These are phyloP conservation scores for Sugiyamaella boreocaroliniensis DNA, from an alignment of 805 yeast species.

Conservation along the genomic window DNA sequence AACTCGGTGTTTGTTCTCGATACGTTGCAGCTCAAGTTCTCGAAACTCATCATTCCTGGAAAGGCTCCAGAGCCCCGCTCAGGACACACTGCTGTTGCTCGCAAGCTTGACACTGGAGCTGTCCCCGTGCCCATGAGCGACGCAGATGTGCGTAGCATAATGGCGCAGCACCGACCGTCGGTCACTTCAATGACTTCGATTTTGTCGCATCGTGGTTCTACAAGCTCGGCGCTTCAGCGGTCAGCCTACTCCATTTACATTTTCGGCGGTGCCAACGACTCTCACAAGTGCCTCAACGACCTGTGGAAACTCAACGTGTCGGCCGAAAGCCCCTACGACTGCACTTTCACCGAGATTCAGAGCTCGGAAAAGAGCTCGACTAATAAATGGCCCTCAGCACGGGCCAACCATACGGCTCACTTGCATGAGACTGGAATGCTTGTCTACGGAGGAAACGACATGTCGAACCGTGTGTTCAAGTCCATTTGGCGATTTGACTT, in stretches of 20 bases:
- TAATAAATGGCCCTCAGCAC: slow-evolving; percentile 16
- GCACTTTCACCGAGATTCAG: slow-evolving; percentile 12
- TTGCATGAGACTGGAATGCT: slow-evolving; percentile 11
- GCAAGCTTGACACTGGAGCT: not conserved
- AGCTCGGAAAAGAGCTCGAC: slow-evolving; percentile 15
- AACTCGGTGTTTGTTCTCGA: slow-evolving; percentile 16
- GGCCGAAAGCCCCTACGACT: slow-evolving; percentile 7
- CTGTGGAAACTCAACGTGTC: slow-evolving; percentile 16
- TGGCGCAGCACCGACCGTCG: not conserved
- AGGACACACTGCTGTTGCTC: slow-evolving; percentile 15
- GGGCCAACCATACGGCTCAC: slow-evolving; percentile 20
- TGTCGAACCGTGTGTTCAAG: slow-evolving; percentile 8
- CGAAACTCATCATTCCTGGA: slow-evolving; percentile 9
- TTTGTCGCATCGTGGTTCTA: slow-evolving; percentile 1
- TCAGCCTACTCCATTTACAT: slow-evolving; percentile 9
- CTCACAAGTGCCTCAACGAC: slow-evolving; percentile 14
- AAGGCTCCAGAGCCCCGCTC: slow-evolving; percentile 13
- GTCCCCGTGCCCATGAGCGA: too few relatives aligned
- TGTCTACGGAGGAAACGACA: slow-evolving; percentile 19
- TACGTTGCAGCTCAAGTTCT: slow-evolving; percentile 9
- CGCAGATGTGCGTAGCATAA: too few relatives aligned
- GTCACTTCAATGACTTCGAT: not conserved
- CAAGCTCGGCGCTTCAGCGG: not conserved
- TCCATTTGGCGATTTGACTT: slow-evolving; percentile 18
- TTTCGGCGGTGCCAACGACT: slow-evolving; percentile 18